Conservation (phyloP, 2,329 filamentous ascomycete species). For the Scedosporium minutisporum region DNA sequence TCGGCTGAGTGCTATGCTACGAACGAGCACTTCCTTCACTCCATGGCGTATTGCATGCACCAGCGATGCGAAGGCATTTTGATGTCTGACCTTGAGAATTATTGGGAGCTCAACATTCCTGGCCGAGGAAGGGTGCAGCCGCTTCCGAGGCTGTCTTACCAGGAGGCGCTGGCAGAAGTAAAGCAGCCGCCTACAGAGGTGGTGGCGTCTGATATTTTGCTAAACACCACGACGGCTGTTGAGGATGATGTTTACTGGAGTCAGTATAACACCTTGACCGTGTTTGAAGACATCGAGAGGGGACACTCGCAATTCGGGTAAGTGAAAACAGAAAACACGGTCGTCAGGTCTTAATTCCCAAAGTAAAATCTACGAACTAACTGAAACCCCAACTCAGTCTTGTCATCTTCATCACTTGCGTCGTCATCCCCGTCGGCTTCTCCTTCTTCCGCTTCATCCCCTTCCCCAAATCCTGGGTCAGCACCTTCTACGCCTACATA, state of each 20-base stretch:
- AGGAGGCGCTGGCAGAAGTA: constrained; percentile 8
- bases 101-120: constrained; percentile 12
- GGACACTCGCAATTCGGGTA: constrained; percentile 11
- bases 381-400: constrained; percentile 9
- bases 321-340: not conserved
- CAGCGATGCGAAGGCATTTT: constrained; percentile 8
- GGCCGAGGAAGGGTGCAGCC: constrained; percentile 10
- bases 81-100: constrained; percentile 11
- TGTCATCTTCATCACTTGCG: constrained; percentile 14
- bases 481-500: constrained; percentile 17
- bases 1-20: constrained; percentile 11
- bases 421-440: constrained; percentile 17
- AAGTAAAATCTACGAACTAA: not conserved
- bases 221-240: constrained; percentile 11
- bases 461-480: constrained; percentile 9
- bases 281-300: constrained; percentile 7
- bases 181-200: constrained; percentile 3
- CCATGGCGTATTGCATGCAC: constrained; percentile 14
- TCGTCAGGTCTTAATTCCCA: not conserved
- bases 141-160: constrained; percentile 9
- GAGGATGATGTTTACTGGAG: constrained; percentile 7
- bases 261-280: constrained; percentile 3
- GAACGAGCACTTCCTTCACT: constrained; percentile 13
- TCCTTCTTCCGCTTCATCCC: constrained; percentile 20
- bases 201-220: constrained; percentile 3